Evolutionary conservation across 352 stramenopile genomes (phyloP), one percentile per base, ranked within the genome.

Genomic region (Phytopythium helicoides): DNA sequence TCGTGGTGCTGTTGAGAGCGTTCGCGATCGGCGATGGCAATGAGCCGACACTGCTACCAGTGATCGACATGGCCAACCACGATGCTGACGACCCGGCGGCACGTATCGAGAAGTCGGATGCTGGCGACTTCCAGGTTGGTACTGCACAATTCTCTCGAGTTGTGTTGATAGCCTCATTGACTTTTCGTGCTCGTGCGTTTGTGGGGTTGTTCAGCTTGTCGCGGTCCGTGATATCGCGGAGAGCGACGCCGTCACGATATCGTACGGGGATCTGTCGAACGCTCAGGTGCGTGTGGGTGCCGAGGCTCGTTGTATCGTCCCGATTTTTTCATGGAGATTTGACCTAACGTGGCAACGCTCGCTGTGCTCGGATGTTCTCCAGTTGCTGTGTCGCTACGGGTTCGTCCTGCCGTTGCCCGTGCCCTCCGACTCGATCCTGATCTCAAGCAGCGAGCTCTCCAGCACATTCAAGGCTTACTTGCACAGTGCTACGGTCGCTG

Each of bases 1-100:
- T 22, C 22, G 23, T 48, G 40, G 11, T 19, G 11, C 21, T 16
- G 25, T 34, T 21, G 21, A 87, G 73, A 45, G 80, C 80, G 15
- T 85, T 85, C 41, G 73, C 59, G 19, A 41, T 73, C 52, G 48
- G 47, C 16, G 58, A 58, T 47, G 51, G 19, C 9, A 55, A 58
- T 18, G 77, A 87, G 37, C 77, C 77, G 36, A 87, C 77, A 31
- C 47, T 91, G 11, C 60, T 91, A 19, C 80, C 80, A 2, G 77
- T 88, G 14, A 91, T 91, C 51, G 77, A 91, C 52, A 91, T 91
- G 80, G 80, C 75, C 22, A 91, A 91, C 64, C 77, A 91, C 49
- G 64, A 75, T 10, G 57, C 57, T 12, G 52, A 54, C 6, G 58
- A 69, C 14, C 73, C 77, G 3, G 62, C 64, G 0, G 77, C 80